Percentiles rank a stretch among this genome's conserved stretches.
These are phyloP conservation scores for Amanita pallidorosea DNA, from an alignment of 768 basidiomycete genomes.

Conservation along the genomic window DNA sequence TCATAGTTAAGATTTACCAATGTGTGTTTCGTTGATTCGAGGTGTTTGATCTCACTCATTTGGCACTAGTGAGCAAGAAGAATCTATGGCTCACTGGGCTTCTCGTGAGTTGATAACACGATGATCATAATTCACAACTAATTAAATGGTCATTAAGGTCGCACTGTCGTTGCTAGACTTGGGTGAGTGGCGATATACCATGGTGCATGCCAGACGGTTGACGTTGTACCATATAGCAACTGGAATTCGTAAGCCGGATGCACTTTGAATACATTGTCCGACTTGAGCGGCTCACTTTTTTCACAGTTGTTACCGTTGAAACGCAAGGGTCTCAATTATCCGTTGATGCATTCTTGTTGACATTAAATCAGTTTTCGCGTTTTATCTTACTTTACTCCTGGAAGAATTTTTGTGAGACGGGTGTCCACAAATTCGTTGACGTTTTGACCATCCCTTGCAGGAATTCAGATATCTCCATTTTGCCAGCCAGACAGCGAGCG, in stretches of 20 bases:
- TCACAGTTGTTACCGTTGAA: constrained; percentile 39
- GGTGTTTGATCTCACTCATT: background rate
- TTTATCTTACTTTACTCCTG: constrained; percentile 23
- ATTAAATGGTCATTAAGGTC: constrained; percentile 14
- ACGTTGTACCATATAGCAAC: constrained; percentile 16
- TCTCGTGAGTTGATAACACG: constrained; percentile 28
- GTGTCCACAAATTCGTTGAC: background rate
- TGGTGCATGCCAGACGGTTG: background rate
- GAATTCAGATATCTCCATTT: too few species aligned
- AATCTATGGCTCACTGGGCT: constrained; percentile 30
- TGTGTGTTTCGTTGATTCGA: constrained; percentile 22
- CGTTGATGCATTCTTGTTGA: background rate
- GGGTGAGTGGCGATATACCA: constrained; percentile 20
- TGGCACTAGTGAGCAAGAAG: constrained; percentile 29
- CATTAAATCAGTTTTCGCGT: constrained; percentile 25
- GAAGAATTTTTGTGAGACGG: constrained; percentile 24
- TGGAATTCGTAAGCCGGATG: constrained; percentile 22
- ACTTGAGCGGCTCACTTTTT: background rate
- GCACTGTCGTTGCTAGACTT: constrained; percentile 32
- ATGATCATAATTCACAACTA: background rate
- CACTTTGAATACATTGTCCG: background rate
- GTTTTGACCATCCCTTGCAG: background rate
- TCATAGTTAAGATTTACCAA: constrained; percentile 37
- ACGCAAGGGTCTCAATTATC: constrained; percentile 22
- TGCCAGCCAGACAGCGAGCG: constrained; percentile 29